Conservation (phyloP, 169 alveolate species). For the Theileria equi region DNA sequence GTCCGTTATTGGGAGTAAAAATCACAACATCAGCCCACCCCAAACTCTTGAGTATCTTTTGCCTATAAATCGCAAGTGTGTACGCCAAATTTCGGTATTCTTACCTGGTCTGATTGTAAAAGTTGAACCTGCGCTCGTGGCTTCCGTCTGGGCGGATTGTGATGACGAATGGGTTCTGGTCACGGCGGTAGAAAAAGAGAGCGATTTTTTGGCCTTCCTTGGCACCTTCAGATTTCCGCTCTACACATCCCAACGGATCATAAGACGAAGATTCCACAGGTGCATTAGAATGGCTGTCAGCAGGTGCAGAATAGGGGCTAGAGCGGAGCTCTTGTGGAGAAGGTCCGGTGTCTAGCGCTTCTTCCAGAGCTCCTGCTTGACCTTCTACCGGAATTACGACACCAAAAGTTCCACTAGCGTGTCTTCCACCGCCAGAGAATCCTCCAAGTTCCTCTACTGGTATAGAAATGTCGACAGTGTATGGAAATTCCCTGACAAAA, state of each 20-base stretch:
- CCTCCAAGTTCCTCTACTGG: neutral
- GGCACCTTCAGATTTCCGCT: neutral
- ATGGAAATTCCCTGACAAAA: slow-evolving; percentile 52
- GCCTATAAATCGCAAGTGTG: slow-evolving; percentile 11
- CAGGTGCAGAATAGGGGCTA: neutral
- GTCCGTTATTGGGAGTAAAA: slow-evolving; percentile 19
- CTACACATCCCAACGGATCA: too few relatives aligned
- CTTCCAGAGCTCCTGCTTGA: neutral
- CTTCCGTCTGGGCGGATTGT: slow-evolving; percentile 8
- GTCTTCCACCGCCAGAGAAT: neutral
- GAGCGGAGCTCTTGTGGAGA: neutral
- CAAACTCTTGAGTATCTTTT: slow-evolving; percentile 3
- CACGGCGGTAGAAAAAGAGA: slow-evolving; percentile 7
- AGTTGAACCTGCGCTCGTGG: slow-evolving; percentile 22
- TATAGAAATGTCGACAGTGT: slow-evolving; percentile 42
- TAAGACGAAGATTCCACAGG: too few relatives aligned
- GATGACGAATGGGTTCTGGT: slow-evolving; percentile 8
- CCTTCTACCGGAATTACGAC: neutral
- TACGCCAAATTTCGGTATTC: neutral
- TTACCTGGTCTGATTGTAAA: slow-evolving; percentile 32
- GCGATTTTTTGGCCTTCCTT: slow-evolving; percentile 4
- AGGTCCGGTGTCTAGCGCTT: neutral
- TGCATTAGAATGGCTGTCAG: neutral
- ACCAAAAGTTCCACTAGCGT: neutral
- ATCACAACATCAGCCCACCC: slow-evolving; percentile 32